These are phyloP conservation scores for Aspergillus fructus DNA, from an alignment of 2,329 filamentous ascomycete species.

Conservation along the genomic window DNA sequence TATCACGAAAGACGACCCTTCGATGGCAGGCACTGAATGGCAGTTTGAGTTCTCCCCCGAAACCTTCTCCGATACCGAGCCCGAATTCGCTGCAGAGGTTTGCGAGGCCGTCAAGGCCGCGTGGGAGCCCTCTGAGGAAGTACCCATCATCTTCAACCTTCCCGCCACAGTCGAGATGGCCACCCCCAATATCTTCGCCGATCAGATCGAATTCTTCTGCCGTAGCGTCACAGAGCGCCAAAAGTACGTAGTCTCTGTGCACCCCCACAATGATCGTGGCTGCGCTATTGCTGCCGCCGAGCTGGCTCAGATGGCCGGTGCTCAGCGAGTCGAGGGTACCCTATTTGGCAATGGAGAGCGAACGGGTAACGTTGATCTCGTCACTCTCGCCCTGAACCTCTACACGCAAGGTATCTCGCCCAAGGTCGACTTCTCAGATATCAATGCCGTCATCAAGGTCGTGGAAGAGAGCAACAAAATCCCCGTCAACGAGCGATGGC, in stretches of 20 bases:
- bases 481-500: conserved; percentile 82
- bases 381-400: conserved; percentile 87
- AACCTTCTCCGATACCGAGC: conserved; percentile 83
- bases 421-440: conserved; percentile 86
- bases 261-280: conserved; percentile 92
- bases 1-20: conserved; percentile 78
- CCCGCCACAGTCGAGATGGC: conserved; percentile 94
- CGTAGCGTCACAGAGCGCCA: conserved; percentile 78
- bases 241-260: conserved; percentile 83
- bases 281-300: conserved; percentile 88
- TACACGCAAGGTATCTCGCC: conserved; percentile 91
- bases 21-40: conserved; percentile 56
- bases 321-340: conserved; percentile 89
- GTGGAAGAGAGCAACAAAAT: conserved; percentile 96
- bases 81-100: conserved; percentile 77
- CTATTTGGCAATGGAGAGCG: conserved; percentile 93
- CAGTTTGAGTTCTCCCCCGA: conserved; percentile 52
- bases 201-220: conserved; percentile 96
- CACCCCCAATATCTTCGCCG: conserved; percentile 92
- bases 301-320: conserved; percentile 92
- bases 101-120: conserved; percentile 93
- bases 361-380: conserved; percentile 92
- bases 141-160: conserved; percentile 92
- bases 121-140: conserved; percentile 78
- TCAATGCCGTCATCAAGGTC: conserved; percentile 79